Conservation (phyloP, 768 basidiomycete genomes). For the Russula sp. region DNA sequence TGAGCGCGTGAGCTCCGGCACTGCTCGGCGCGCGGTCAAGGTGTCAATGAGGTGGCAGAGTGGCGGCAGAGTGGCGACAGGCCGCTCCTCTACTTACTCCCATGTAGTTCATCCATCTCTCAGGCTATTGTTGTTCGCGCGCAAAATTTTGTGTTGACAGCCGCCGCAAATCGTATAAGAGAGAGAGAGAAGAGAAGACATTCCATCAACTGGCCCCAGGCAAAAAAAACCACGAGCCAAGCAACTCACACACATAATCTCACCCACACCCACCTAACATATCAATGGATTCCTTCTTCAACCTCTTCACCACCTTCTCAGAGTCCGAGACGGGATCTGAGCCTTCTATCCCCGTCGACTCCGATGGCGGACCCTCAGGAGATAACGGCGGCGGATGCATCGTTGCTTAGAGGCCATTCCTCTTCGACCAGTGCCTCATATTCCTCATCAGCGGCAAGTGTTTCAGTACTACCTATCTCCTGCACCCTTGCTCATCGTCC, state of each 20-base stretch:
- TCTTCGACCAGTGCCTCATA: not conserved
- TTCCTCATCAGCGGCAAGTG: not conserved
- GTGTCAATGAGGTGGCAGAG: too few relatives aligned
- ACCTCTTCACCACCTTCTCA: not conserved
- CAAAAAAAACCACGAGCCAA: not conserved
- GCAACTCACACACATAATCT: not conserved
- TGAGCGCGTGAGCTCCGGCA: too few relatives aligned
- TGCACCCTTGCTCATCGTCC: not conserved
- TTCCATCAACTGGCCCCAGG: not conserved
- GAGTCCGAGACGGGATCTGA: not conserved
- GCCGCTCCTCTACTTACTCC: too few relatives aligned
- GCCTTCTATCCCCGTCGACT: slow-evolving; percentile 10
- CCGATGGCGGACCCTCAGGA: not conserved
- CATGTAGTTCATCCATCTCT: too few relatives aligned
- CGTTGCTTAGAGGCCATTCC: slow-evolving; percentile 8
- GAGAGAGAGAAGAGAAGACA: not conserved
- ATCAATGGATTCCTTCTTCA: slow-evolving; percentile 15
- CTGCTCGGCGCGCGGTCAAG: too few relatives aligned
- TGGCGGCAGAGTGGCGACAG: too few relatives aligned
- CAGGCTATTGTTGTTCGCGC: too few relatives aligned
- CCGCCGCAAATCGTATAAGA: too few relatives aligned
- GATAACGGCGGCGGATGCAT: not conserved
- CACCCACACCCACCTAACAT: too few relatives aligned
- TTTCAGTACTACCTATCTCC: not conserved
- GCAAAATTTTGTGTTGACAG: too few relatives aligned